Conservation (phyloP, 2,329 filamentous ascomycete species). For the Thelonectria olida region DNA sequence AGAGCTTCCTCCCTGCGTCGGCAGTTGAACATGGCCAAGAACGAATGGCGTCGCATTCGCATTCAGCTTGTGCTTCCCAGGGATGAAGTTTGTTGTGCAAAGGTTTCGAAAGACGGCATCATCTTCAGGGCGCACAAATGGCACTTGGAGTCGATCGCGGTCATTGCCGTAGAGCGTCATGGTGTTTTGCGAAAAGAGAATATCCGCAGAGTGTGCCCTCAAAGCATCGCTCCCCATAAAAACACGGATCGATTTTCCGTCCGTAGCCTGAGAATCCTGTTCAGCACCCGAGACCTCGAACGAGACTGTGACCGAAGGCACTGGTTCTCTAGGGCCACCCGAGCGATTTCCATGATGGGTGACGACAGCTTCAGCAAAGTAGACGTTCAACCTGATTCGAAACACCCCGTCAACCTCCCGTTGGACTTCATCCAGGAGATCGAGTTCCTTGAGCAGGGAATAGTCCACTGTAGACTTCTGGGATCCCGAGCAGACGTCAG, state of each 20-base stretch:
- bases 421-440: slow-evolving; percentile 72
- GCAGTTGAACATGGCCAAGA: slow-evolving; percentile 44
- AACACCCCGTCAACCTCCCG: slow-evolving; percentile 71
- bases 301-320: slow-evolving; percentile 81
- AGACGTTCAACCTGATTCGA: slow-evolving; percentile 81
- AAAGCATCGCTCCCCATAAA: slow-evolving; percentile 91
- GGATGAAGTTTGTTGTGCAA: slow-evolving; percentile 66
- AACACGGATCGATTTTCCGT: slow-evolving; percentile 76
- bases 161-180: slow-evolving; percentile 89
- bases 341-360: slow-evolving; percentile 79
- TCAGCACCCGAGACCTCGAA: slow-evolving; percentile 77
- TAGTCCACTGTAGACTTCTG: slow-evolving; percentile 85
- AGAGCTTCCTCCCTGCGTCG: slow-evolving; percentile 23
- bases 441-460: slow-evolving; percentile 78
- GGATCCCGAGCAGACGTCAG: slow-evolving; percentile 90
- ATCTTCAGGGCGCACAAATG: slow-evolving; percentile 91
- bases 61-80: slow-evolving; percentile 68
- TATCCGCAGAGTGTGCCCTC: slow-evolving; percentile 85
- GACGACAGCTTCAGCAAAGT: slow-evolving; percentile 89
- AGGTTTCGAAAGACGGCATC: slow-evolving; percentile 83
- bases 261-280: slow-evolving; percentile 46
- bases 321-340: slow-evolving; percentile 70
- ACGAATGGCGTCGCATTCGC: slow-evolving; percentile 57
- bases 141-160: slow-evolving; percentile 85
- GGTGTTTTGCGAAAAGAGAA: slow-evolving; percentile 91